Conservation (phyloP, 192 early-diverging fungal genomes). For the Coemansia sp. region DNA sequence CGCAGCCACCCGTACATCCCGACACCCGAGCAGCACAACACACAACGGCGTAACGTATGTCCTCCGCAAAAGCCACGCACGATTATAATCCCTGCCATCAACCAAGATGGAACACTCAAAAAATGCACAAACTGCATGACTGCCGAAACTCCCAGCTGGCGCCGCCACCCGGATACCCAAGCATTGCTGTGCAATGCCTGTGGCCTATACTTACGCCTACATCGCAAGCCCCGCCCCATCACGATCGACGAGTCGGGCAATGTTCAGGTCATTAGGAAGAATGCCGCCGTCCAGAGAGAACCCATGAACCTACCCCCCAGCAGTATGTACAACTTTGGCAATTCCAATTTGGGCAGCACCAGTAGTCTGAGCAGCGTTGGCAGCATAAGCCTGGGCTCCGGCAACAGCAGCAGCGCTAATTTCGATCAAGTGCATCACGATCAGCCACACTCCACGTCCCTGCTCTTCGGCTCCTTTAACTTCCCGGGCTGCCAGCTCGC, state of each 20-base stretch:
- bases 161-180: conserved; percentile 62
- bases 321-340: background rate
- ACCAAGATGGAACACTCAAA: conserved; percentile 46
- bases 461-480: background rate
- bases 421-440: background rate
- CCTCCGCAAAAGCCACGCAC: background rate
- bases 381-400: background rate
- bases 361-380: background rate
- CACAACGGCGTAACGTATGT: background rate
- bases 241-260: conserved; percentile 39
- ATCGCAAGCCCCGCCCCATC: conserved; percentile 41
- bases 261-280: conserved; percentile 51
- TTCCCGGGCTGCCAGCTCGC: background rate
- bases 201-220: conserved; percentile 48
- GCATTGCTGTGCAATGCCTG: conserved; percentile 73
- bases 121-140: conserved; percentile 64
- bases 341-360: background rate
- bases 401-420: background rate
- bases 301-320: conserved; percentile 37
- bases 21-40: background rate
- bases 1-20: conserved; percentile 31
- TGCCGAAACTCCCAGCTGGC: conserved; percentile 65
- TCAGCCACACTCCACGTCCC: background rate
- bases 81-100: conserved; percentile 41
- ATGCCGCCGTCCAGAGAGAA: conserved; percentile 46